Conservation (phyloP, 2,329 filamentous ascomycete species). For the Trichoderma arundinaceum region DNA sequence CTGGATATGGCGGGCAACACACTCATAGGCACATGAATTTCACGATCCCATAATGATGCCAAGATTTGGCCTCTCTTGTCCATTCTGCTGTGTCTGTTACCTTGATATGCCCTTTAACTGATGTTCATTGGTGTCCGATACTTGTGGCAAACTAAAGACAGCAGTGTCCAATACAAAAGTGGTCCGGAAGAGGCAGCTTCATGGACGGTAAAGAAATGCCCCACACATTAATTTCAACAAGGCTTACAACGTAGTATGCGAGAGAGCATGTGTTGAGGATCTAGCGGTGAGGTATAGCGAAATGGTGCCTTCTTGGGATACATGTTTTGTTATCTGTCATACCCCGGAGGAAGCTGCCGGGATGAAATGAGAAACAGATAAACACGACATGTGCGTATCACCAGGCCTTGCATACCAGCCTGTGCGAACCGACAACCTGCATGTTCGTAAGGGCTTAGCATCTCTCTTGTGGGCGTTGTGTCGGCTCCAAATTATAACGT, state of each 20-base stretch:
- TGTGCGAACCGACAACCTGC: too few relatives aligned
- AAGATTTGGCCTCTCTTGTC: background rate
- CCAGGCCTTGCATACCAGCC: too few relatives aligned
- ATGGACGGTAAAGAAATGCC: background rate
- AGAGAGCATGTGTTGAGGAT: background rate
- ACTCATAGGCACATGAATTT: conserved; percentile 9
- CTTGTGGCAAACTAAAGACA: background rate
- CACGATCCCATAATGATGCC: conserved; percentile 3
- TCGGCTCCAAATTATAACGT: too few relatives aligned
- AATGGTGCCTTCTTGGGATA: background rate
- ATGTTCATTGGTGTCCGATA: background rate
- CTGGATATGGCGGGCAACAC: background rate
- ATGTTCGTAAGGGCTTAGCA: too few relatives aligned
- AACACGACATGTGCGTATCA: too few relatives aligned
- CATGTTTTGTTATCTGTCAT: too few relatives aligned
- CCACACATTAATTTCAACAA: background rate
- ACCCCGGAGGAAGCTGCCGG: too few relatives aligned
- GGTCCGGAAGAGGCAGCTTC: background rate
- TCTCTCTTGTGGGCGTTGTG: too few relatives aligned
- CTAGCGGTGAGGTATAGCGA: background rate
- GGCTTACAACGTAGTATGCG: background rate
- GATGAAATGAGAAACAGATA: too few relatives aligned
- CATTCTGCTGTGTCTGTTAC: background rate
- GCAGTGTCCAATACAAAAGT: background rate
- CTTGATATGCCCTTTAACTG: background rate